Base-by-base conservation (phyloP, 169 alveolate species). In the Cryptosporidium sp. region DNA sequence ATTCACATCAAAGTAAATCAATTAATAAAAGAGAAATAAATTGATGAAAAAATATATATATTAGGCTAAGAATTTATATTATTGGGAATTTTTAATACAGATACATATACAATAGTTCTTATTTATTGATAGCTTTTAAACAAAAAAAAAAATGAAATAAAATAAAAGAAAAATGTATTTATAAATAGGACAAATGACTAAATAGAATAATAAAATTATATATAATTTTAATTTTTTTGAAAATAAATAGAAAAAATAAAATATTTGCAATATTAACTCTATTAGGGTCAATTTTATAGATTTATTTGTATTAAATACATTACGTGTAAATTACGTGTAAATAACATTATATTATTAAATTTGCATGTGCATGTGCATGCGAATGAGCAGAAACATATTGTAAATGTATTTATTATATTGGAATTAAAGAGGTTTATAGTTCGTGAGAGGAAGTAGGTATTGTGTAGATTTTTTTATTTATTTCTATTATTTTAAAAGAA, bases 1-100 rank as follows among this genome's bases (percentile, higher is more conserved):
- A 3, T 56, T 73, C 4, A 73, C 86, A 2, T 56, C 61, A 8
- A 73, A 73, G 31, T 73, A 73, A 33, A 14, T 42, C 8, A 42
- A 42, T 42, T 42, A 42, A 42, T 42, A 42, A 9, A 9, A 44
- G 18, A 42, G 33, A 53, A 37, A 39, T 6, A 44, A 45, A 18
- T 10, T 26, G 26, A n/a, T 14, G 62, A 53, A 7, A 53, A 53
- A n/a, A 53, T 53, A 53, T 53, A n/a, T 18, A 6, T n/a, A 21
- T 56, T 26, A 56, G 5, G 35, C 16, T 56, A n/a, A 26, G 33
- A 56, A 56, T n/a, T n/a, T n/a, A 45, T 45, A 45, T 10, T 45
- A 45, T 45, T 45, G 53, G 16, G 26, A 26, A 26, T 26, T 26
- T 26, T 26, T 26, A 26, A 26, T 26, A 26, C 26, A 26, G 26